Conservation (phyloP, 495 filamentous ascomycete species). For the Aspergillus haitiensis region DNA sequence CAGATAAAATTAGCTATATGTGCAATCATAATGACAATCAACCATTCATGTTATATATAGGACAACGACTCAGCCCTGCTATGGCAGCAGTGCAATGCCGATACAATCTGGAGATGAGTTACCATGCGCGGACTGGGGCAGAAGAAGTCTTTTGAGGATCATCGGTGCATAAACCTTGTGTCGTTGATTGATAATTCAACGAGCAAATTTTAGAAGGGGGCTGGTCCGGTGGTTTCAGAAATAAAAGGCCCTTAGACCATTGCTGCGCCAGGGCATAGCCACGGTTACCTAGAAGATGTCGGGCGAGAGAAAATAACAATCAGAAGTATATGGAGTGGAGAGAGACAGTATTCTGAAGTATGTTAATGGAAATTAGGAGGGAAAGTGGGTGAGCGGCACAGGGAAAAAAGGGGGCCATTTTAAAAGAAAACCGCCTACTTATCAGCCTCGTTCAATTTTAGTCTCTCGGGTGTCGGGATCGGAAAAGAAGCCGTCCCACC, state of each 20-base stretch:
- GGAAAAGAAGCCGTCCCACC: not conserved
- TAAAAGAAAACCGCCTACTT: conserved; percentile 24
- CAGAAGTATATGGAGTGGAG: too few species aligned
- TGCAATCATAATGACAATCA: not conserved
- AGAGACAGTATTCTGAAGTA: not conserved
- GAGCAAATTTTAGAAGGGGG: too few species aligned
- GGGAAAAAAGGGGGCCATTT: conserved; percentile 22
- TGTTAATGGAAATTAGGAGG: not conserved
- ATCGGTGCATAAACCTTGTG: too few species aligned
- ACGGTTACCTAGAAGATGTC: conserved; percentile 8
- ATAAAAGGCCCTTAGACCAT: conserved; percentile 8
- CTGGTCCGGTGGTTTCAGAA: not conserved
- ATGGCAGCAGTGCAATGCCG: too few species aligned
- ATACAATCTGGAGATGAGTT: too few species aligned
- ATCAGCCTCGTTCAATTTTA: conserved; percentile 20
- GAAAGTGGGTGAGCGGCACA: not conserved
- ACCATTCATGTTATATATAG: too few species aligned
- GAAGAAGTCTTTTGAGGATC: too few species aligned
- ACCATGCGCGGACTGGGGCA: too few species aligned
- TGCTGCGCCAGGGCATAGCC: conserved; percentile 33
- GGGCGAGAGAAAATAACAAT: not conserved
- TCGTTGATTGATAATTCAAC: too few species aligned
- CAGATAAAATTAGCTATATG: not conserved
- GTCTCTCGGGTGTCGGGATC: conserved; percentile 12
- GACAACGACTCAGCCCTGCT: too few species aligned